Percentiles rank a stretch among this genome's conserved stretches.
These are phyloP conservation scores for Ascochyta koolunga DNA, from an alignment of 2,329 filamentous ascomycete genomes.

Conservation along the genomic window DNA sequence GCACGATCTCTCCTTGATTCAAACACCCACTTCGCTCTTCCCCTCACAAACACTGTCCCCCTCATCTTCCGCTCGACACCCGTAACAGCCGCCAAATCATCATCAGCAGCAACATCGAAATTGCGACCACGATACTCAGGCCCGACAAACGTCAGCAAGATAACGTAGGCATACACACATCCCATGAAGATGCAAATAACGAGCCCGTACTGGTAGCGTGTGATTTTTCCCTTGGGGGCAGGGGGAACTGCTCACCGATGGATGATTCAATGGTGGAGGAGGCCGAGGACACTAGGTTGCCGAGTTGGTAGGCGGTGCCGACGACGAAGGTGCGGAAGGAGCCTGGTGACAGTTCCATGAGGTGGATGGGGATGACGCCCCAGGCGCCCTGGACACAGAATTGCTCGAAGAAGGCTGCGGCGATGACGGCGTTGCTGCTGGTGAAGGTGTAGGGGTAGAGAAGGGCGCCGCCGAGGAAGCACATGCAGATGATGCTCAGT, in stretches of 20 bases:
- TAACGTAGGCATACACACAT: slow-evolving; percentile 72
- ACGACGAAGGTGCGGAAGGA: slow-evolving; percentile 77
- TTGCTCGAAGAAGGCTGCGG: slow-evolving; percentile 79
- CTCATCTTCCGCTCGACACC: slow-evolving; percentile 11
- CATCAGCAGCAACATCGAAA: slow-evolving; percentile 43
- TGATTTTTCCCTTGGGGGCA: slow-evolving; percentile 58
- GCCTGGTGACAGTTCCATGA: slow-evolving; percentile 77
- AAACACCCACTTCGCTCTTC: neutral
- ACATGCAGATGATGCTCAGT: slow-evolving; percentile 56
- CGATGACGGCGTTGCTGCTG: slow-evolving; percentile 67
- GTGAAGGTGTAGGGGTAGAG: slow-evolving; percentile 84
- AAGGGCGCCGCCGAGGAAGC: slow-evolving; percentile 72
- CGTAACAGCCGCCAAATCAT: slow-evolving; percentile 41
- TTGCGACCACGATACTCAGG: slow-evolving; percentile 53
- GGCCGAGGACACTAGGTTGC: slow-evolving; percentile 73
- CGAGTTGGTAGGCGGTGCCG: slow-evolving; percentile 76
- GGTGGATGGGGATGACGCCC: slow-evolving; percentile 65
- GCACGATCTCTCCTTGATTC: too few species aligned
- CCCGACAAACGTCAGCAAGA: slow-evolving; percentile 68
- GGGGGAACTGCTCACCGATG: slow-evolving; percentile 75
- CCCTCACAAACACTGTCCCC: slow-evolving; percentile 5
- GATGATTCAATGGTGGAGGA: slow-evolving; percentile 78
- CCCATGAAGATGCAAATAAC: slow-evolving; percentile 94
- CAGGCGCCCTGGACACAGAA: slow-evolving; percentile 55
- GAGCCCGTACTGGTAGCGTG: slow-evolving; percentile 68